Evolutionary conservation across 108 stramenopile genomes (phyloP).

Genomic region (Fragilariopsis cylindrus): DNA sequence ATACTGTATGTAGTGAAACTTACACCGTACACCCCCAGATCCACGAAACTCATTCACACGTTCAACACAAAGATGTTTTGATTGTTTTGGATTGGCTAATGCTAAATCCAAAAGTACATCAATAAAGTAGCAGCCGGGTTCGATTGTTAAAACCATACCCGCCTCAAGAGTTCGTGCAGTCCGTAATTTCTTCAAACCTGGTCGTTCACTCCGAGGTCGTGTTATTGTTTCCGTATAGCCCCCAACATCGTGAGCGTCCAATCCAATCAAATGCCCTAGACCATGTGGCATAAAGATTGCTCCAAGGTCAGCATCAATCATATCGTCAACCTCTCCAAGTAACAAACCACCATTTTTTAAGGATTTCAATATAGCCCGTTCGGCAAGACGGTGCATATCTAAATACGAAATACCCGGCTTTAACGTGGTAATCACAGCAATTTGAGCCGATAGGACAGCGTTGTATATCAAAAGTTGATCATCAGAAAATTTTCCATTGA

Average conservation of each 20-base stretch:
- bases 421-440: conserved; percentile 72
- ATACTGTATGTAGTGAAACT: too few species aligned
- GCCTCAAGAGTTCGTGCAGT: conserved; percentile 77
- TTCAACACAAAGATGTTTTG: conserved; percentile 61
- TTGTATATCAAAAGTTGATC: conserved; percentile 85
- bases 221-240: conserved; percentile 59
- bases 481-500: conserved; percentile 80
- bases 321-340: background rate
- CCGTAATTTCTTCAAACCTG: conserved; percentile 84
- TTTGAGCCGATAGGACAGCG: conserved; percentile 86
- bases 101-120: conserved; percentile 89
- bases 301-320: conserved; percentile 53
- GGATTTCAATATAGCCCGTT: conserved; percentile 73
- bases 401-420: conserved; percentile 92
- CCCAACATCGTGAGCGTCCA: conserved; percentile 97
- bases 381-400: conserved; percentile 91
- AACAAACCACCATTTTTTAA: conserved; percentile 48
- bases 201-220: conserved; percentile 61
- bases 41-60: conserved; percentile 81
- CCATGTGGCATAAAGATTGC: conserved; percentile 99
- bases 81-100: conserved; percentile 50
- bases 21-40: conserved; percentile 89
- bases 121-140: conserved; percentile 99
- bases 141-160: conserved; percentile 93
- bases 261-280: conserved; percentile 97